Percentiles rank a stretch among this genome's conserved stretches.
phyloP scores from a whole-genome alignment of 805 yeast species.

The Metschnikowia dekortorum region DNA sequence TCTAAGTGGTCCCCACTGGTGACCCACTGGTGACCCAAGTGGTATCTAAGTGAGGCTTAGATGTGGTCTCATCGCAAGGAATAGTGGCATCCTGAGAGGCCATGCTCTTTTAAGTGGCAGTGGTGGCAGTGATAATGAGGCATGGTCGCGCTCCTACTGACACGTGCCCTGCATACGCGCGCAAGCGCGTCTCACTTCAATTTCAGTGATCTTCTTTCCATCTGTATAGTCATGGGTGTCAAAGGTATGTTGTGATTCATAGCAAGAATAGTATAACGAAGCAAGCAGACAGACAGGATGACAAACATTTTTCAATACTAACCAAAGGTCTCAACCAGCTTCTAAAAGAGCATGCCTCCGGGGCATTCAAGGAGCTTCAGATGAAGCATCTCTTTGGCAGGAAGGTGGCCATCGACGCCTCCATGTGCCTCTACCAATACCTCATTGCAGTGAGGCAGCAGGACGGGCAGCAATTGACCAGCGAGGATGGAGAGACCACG shows the following conservation, averaged over 20 bases:
- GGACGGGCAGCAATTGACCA: conserved; percentile 90
- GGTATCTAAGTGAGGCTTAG: no score
- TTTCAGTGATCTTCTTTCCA: neutral
- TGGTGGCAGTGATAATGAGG: neutral
- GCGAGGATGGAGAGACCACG: conserved; percentile 84
- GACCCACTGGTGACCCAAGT: no score
- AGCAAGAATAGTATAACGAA: neutral
- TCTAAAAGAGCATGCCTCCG: conserved; percentile 85
- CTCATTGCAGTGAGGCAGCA: conserved; percentile 94
- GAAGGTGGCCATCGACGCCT: conserved; percentile 95
- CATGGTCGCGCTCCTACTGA: neutral
- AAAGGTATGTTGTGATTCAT: conserved; percentile 12
- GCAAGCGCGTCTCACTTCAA: conserved; percentile 5
- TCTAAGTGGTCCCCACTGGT: neutral
- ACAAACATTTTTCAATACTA: neutral
- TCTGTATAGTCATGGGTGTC: conserved; percentile 13
- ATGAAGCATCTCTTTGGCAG: conserved; percentile 87
- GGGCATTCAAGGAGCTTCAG: conserved; percentile 70
- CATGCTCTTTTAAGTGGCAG: no score
- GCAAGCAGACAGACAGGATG: no score
- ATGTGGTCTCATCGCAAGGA: no score
- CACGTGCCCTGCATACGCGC: conserved; percentile 12
- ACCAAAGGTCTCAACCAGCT: conserved; percentile 72
- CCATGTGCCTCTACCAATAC: conserved; percentile 95
- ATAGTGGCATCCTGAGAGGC: no score